phyloP scores from a whole-genome alignment of 108 stramenopile species.

The Parietichytrium sp. region DNA sequence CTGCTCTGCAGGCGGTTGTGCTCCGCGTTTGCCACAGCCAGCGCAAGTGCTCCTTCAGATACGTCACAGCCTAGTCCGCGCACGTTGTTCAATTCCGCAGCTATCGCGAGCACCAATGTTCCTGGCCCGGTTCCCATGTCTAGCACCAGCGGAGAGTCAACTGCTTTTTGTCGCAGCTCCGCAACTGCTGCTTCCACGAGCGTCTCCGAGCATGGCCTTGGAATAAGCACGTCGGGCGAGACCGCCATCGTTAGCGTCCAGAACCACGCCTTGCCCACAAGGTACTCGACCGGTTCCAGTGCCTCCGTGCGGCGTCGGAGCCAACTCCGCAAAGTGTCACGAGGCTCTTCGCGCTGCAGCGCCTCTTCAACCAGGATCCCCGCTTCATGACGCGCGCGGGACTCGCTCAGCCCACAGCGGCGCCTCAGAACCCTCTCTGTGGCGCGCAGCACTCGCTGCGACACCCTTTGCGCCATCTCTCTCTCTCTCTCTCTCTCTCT shows the following conservation, averaged over 20 bases:
- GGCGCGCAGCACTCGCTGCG: too few relatives aligned
- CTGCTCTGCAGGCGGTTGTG: neutral
- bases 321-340: neutral
- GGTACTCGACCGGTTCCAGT: constrained; percentile 1
- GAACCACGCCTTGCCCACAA: constrained; percentile 9
- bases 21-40: neutral
- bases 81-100: neutral
- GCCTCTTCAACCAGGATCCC: neutral
- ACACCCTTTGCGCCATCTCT: too few relatives aligned
- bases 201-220: constrained; percentile 29
- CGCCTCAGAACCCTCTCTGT: too few relatives aligned
- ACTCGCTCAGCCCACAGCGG: too few relatives aligned
- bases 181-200: constrained; percentile 25
- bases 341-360: neutral
- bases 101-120: neutral
- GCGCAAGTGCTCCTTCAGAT: neutral
- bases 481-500: too few relatives aligned
- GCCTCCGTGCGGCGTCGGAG: neutral
- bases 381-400: neutral
- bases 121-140: constrained; percentile 17
- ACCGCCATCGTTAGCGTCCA: constrained; percentile 14
- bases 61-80: constrained; percentile 4
- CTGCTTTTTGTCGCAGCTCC: neutral
- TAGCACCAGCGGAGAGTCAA: neutral
- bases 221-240: constrained; percentile 22